phyloP scores from a whole-genome alignment of 805 yeast species.

The Maudiozyma turicensis region DNA sequence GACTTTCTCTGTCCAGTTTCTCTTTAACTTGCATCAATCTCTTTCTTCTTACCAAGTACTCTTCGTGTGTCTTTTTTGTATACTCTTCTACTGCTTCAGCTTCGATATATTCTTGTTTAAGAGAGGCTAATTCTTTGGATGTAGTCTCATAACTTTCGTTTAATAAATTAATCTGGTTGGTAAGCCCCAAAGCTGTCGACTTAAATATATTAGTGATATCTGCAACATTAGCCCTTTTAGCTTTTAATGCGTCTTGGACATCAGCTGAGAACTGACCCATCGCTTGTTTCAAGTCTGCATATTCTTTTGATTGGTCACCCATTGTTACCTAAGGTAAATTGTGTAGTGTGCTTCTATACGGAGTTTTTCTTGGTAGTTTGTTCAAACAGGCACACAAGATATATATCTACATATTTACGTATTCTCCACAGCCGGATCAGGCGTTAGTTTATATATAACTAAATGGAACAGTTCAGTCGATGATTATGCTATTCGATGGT shows the following conservation, averaged over 20 bases:
- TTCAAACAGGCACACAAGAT: no score
- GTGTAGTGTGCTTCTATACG: no score
- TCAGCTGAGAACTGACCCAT: constrained; percentile 1
- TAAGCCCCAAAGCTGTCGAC: constrained; percentile 6
- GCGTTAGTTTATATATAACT: no score
- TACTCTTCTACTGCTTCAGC: constrained; percentile 18
- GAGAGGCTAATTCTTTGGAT: no score
- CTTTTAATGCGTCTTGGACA: constrained; percentile 1
- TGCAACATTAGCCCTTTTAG: background rate
- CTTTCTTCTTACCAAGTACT: constrained; percentile 30
- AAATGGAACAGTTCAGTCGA: no score
- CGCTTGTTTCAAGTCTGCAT: constrained; percentile 1
- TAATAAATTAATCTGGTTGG: constrained; percentile 25
- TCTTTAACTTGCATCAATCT: constrained; percentile 27
- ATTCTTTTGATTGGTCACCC: constrained; percentile 3
- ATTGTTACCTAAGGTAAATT: background rate
- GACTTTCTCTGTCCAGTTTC: constrained; percentile 24
- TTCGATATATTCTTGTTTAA: constrained; percentile 8
- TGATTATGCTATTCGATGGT: no score
- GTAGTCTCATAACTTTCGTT: constrained; percentile 17
- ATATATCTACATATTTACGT: no score
- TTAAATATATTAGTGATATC: constrained; percentile 8
- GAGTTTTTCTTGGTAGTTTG: no score
- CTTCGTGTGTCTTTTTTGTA: constrained; percentile 31
- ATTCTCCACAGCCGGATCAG: no score